Conservation (phyloP, 208 protist species). For the Leishmania mexicana region DNA sequence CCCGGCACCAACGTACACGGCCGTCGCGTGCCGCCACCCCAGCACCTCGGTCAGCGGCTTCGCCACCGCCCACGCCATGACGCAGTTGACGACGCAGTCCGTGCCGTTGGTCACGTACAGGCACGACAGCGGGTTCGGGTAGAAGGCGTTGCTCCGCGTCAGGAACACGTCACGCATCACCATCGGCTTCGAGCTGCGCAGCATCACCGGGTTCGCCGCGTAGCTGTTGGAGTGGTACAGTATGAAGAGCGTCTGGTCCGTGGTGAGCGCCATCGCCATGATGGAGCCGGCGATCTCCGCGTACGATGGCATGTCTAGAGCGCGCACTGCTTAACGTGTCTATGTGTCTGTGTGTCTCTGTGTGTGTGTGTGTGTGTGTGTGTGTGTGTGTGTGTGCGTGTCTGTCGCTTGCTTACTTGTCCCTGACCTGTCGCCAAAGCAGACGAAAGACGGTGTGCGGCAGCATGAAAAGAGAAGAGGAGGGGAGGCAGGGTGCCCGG, state of each 20-base stretch:
- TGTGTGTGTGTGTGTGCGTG: constrained; percentile 2
- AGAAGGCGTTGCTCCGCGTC: constrained; percentile 48
- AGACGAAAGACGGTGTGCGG: background rate
- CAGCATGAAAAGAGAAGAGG: background rate
- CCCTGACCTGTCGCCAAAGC: background rate
- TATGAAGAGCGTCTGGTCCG: constrained; percentile 73
- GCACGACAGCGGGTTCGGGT: constrained; percentile 85
- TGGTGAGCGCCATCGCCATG: constrained; percentile 69
- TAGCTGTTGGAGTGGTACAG: constrained; percentile 87
- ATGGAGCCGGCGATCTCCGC: constrained; percentile 41
- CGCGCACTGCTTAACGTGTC: background rate
- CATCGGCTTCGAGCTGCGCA: constrained; percentile 81
- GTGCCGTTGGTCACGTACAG: constrained; percentile 58
- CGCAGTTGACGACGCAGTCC: constrained; percentile 71
- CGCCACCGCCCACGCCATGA: constrained; percentile 54
- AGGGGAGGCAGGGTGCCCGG: background rate
- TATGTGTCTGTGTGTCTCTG: constrained; percentile 2
- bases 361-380: background rate
- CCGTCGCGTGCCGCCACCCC: constrained; percentile 56
- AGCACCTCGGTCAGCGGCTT: constrained; percentile 64
- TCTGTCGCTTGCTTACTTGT: background rate
- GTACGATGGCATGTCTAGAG: constrained; percentile 26
- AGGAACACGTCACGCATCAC: constrained; percentile 89
- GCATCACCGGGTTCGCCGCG: constrained; percentile 76
- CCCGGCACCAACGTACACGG: constrained; percentile 72